These are phyloP conservation scores for Alternaria infectoria DNA, from an alignment of 2,329 filamentous ascomycete genomes.

Conservation along the genomic window DNA sequence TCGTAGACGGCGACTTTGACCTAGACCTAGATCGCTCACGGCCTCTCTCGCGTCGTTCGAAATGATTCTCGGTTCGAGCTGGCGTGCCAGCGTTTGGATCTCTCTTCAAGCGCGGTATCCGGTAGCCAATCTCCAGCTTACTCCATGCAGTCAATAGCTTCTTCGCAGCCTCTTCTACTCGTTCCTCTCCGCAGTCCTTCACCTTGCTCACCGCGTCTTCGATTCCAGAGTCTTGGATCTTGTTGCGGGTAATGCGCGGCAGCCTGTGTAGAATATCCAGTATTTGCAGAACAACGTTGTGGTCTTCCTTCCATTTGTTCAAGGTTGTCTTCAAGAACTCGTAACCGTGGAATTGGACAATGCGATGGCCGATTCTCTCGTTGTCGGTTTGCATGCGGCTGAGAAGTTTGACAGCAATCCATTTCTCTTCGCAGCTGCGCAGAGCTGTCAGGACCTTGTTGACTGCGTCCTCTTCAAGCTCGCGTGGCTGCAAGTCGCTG, in stretches of 20 bases:
- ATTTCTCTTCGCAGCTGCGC: slow-evolving; percentile 98
- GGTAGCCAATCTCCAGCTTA: slow-evolving; percentile 86
- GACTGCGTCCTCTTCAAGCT: slow-evolving; percentile 80
- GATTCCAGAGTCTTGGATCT: slow-evolving; percentile 95
- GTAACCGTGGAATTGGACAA: slow-evolving; percentile 97
- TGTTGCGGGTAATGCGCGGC: slow-evolving; percentile 91
- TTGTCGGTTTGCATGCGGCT: slow-evolving; percentile 86
- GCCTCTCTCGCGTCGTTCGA: slow-evolving; percentile 61
- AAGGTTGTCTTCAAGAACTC: slow-evolving; percentile 90
- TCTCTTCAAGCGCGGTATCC: slow-evolving; percentile 88
- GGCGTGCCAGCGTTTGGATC: slow-evolving; percentile 66
- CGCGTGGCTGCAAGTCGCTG: slow-evolving; percentile 81
- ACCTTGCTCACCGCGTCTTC: slow-evolving; percentile 79
- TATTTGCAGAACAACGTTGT: slow-evolving; percentile 87
- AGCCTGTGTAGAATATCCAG: slow-evolving; percentile 88
- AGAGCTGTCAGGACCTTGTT: slow-evolving; percentile 95
- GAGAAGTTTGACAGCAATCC: slow-evolving; percentile 96
- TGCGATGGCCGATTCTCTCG: slow-evolving; percentile 82
- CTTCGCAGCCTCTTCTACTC: slow-evolving; percentile 74
- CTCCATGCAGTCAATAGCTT: slow-evolving; percentile 83
- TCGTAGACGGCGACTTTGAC: slow-evolving; percentile 53
- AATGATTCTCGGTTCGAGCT: slow-evolving; percentile 59
- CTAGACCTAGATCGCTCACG: slow-evolving; percentile 58
- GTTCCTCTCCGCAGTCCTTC: slow-evolving; percentile 70
- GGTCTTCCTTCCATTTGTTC: slow-evolving; percentile 83